Base-by-base conservation (phyloP, 805 yeast species). In the Cyberlindnera meyerae region DNA sequence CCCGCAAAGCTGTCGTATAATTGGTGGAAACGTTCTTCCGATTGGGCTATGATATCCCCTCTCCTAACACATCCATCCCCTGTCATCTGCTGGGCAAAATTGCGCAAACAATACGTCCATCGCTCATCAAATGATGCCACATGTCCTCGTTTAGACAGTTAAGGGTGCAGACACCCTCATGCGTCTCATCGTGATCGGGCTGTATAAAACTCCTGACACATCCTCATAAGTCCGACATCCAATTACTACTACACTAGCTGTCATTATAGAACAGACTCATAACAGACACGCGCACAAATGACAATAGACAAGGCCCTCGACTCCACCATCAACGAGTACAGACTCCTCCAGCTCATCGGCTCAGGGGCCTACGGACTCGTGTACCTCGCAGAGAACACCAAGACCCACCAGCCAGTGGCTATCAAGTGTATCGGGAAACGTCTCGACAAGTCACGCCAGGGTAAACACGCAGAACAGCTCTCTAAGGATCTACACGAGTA, bases 361-460 rank as follows among this genome's bases (percentile, higher is more conserved):
- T 73, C 90, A 0, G 96, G 96, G 18, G 88, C 95, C 16, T 87
- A 80, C 51, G 95, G 95, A 5, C 66, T 82, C 22, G 90, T 87
- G 7, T 85, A 82, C 63, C 66, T 75, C 13, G 88, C 85, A 4
- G 59, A 70, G 40, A 82, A 86, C 53, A 45, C 68, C 15, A 52
- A 48, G 29, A 70, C 81, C 0, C 68, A 71, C 13, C 59, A 65
- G 32, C 60, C 65, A 15, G 78, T 66, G 49, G 96, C 96, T 2
- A 75, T 88, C 42, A 87, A 87, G 55, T 77, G 82, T 36, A 67
- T 83, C 4, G 63, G 79, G 29, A 79, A 79, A 63, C 28, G 35
- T 5, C 11, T 17, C 22, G 22, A 24, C 13, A 20, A 28, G 27
- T 13, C 59, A 51, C 31, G 61, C 58, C 38, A 60, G 9, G 15